phyloP scores from a whole-genome alignment of 345 rosid genomes.

The Heritiera fomes region DNA sequence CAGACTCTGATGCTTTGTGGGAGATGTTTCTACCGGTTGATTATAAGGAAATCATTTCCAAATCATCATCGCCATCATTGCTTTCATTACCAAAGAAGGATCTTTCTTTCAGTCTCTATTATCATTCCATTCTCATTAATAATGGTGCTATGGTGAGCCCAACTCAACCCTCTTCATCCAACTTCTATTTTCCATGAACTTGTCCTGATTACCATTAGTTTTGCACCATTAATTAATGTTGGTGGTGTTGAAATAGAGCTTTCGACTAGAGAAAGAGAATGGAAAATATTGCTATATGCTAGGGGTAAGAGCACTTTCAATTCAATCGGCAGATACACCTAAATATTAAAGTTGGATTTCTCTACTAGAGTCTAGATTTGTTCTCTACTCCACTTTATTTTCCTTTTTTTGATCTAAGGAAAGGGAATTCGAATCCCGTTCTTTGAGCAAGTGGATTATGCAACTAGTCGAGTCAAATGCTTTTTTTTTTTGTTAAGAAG shows the following conservation, averaged over 20 bases:
- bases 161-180: background rate
- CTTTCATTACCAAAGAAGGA: constrained; percentile 37
- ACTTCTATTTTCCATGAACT: background rate
- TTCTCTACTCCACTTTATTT: background rate
- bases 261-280: constrained; percentile 30
- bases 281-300: constrained; percentile 38
- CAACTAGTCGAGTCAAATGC: no score
- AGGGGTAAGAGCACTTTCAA: constrained; percentile 29
- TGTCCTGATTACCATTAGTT: no score
- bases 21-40: background rate
- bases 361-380: constrained; percentile 19
- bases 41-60: background rate
- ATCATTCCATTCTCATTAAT: background rate
- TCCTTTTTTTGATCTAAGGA: background rate
- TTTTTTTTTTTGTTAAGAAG: no score
- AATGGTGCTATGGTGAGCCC: background rate
- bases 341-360: constrained; percentile 29
- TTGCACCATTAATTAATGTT: background rate
- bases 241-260: constrained; percentile 27
- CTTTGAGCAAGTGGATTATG: no score
- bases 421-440: no score
- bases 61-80: background rate
- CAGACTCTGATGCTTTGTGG: background rate
- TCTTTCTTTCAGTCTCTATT: constrained; percentile 22
- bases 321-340: constrained; percentile 31